Base-by-base conservation (phyloP, 2,329 filamentous ascomycete species). In the Thielaviopsis punctulata region DNA sequence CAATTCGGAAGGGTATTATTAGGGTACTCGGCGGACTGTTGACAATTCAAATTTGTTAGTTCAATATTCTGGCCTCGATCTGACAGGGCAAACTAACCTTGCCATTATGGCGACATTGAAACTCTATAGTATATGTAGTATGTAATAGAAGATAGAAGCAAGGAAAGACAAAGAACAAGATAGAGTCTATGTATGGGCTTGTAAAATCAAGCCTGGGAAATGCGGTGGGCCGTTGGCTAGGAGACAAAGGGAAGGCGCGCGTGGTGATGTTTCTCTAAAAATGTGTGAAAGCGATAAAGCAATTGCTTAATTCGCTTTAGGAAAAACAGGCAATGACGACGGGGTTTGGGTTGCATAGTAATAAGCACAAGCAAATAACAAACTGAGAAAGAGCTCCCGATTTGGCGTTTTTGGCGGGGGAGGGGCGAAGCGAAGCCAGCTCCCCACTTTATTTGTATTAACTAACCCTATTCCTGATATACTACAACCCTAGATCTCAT, bases 1-100 rank as follows among this genome's bases (percentile, higher is more conserved):
- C 90, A 63, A 82, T 85, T 60, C 90, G 86, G 68, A 96, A 96
- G 8, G 90, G 89, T 57, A 95, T 73, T 63, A 82, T 79, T 52
- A 94, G 76, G 57, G 85, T 79, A 64, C 80, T 83, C 13, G 61
- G 62, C 23, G 52, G 48, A 27, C 49, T 55, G 13, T 18, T 24
- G 22, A 25, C 10, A 27, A 24, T 9, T 3, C 12, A 23, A 25
- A 9, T 18, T 21, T 15, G 44, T 46, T 22, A 46, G 45, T 25
- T 45, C 9, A 46, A 46, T 22, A 10, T 13, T 12, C 4, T 15
- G 12, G 30, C 10, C 30, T 36, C n/a, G 30, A n/a, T 36, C 45
- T 27, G 9, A 23, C 45, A 23, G 45, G 19, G 3, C 18, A 27
- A 46, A 18, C n/a, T 25, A 21, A 46, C 45, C 45, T 46, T 18